Base-by-base conservation (phyloP, 179 eudicot genomes). In the Sideroxylon spinosum region DNA sequence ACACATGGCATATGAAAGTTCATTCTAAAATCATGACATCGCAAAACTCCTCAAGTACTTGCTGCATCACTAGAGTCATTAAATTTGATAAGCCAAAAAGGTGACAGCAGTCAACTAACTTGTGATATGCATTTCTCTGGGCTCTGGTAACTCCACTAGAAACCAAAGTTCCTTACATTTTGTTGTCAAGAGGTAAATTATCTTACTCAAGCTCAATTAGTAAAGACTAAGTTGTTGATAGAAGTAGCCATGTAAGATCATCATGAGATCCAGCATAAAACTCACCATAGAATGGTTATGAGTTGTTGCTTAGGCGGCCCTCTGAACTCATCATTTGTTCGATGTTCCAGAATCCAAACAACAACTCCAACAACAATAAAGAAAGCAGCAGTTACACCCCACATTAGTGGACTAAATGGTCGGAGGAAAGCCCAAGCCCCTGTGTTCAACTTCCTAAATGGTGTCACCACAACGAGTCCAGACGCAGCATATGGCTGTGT, bases 311-410 rank as follows among this genome's bases (percentile, higher is more conserved):
- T 83, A 6, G 98, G 98, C 12, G 97, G 76, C 59, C 98, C 98
- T 69, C 98, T 84, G 82, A 95, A 95, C 78, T 95, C 97, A 25
- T 95, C 98, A 79, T 95, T 95, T 26, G 82, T 80, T 76, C 97
- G 79, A 85, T 95, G 98, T 86, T 95, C 98, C 82, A 95, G 78
- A 83, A 91, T 87, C 98, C 98, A 95, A 75, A 95, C 91, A 22
- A 95, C 97, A 23, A 86, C 82, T 44, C 97, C 98, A 71, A 93
- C 84, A 75, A 83, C 67, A 66, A 95, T 81, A 81, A 94, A 93
- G 56, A 87, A 88, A 67, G 88, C 85, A 75, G 93, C 94, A 20
- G 89, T 92, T 53, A 93, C 92, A 48, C 81, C 89, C 99, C 99
- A 95, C 90, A 92, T 85, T 59, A 77, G 66, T 10, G 87, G 86